Base-by-base conservation (phyloP, 805 yeast genomes). In the Kodamaea nitidulidarum region DNA sequence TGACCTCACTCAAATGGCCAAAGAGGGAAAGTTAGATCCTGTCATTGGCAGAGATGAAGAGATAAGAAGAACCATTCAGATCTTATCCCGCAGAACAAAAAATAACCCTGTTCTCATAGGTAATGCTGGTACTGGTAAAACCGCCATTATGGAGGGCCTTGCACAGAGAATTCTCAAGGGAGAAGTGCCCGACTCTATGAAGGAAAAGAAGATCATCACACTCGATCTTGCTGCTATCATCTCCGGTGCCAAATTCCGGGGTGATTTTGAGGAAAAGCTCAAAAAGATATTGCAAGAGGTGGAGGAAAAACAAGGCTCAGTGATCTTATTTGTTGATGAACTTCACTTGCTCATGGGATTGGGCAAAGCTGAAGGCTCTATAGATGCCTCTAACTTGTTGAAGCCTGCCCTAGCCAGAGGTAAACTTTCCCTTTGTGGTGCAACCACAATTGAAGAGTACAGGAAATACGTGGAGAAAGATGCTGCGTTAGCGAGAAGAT, bases 41-140 rank as follows among this genome's bases (percentile, higher is more conserved):
- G 98, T 93, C 15, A 93, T 91, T 53, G 98, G 98, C 3, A 73
- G 98, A 46, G 98, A 93, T 54, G 96, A 90, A 46, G 98, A 93
- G 56, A 93, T 91, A 41, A 75, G 91, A 42, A 71, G 98, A 43
- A 91, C 98, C 0, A 83, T 91, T 41, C 98, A 91, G 58, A 90
- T 91, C 35, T 65, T 91, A 32, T 87, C 96, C 1, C 71, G 98
- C 50, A 73, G 98, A 58, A 88, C 97, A 1, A 91, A 91, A 62
- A 93, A 93, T 60, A 91, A 91, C 55, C 98, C 98, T 0, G 95
- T 93, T 1, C 62, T 91, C 39, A 88, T 93, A 30, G 98, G 98
- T 46, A 80, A 85, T 49, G 98, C 98, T 1, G 98, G 98, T 65
- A 95, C 96, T 0, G 98, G 98, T 66, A 91, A 91, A 61, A 93